Evolutionary conservation across 2,329 filamentous ascomycete genomes (phyloP).

Genomic region (Tetracladium maxilliforme): DNA sequence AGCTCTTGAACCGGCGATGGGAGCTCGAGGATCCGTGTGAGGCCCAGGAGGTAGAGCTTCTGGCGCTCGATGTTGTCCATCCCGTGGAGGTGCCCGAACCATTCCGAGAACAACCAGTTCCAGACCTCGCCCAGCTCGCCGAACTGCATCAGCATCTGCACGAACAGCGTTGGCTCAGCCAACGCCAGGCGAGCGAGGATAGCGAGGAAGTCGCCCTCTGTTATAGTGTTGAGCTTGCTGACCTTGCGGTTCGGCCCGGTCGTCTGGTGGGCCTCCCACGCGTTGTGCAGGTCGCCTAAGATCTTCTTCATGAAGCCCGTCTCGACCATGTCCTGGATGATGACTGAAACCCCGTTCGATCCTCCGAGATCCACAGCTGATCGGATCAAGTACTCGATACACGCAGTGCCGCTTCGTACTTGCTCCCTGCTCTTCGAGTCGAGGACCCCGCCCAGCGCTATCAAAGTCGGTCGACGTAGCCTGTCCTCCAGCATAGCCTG

Average conservation of each 20-base stretch:
- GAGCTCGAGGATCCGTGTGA: slow-evolving; percentile 58
- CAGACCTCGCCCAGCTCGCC: slow-evolving; percentile 32
- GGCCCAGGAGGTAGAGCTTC: slow-evolving; percentile 59
- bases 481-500: slow-evolving; percentile 46
- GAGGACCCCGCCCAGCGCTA: slow-evolving; percentile 31
- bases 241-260: slow-evolving; percentile 64
- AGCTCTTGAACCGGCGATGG: slow-evolving; percentile 35
- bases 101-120: slow-evolving; percentile 43
- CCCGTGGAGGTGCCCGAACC: slow-evolving; percentile 55
- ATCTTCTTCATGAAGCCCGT: slow-evolving; percentile 48
- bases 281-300: slow-evolving; percentile 49
- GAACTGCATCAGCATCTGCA: slow-evolving; percentile 33
- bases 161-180: slow-evolving; percentile 54
- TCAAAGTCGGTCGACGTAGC: slow-evolving; percentile 33
- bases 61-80: slow-evolving; percentile 50
- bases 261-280: slow-evolving; percentile 63
- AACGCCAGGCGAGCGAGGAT: slow-evolving; percentile 69
- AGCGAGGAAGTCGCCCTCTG: slow-evolving; percentile 74
- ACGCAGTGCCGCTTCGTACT: slow-evolving; percentile 39
- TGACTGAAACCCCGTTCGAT: slow-evolving; percentile 40
- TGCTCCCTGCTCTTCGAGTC: slow-evolving; percentile 41
- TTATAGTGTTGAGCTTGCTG: slow-evolving; percentile 55
- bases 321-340: slow-evolving; percentile 50
- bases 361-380: slow-evolving; percentile 48
- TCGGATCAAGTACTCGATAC: slow-evolving; percentile 51